Evolutionary conservation across 495 filamentous ascomycete species (phyloP).

Genomic region (Penicillium macrosclerotiorum): DNA sequence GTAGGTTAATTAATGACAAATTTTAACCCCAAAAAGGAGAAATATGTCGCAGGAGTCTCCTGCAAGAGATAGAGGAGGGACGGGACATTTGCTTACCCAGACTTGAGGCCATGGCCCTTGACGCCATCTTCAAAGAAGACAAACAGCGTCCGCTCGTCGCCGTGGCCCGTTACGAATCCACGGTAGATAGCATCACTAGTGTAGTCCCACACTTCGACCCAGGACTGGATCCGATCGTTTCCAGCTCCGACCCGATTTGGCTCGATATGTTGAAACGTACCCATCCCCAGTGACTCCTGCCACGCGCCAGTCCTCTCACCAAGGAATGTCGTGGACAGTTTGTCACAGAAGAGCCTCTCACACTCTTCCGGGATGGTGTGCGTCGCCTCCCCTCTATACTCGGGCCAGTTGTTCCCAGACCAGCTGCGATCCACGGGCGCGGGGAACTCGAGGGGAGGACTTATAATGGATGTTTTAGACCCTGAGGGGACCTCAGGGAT

Average conservation of each 20-base stretch:
- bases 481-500: constrained; percentile 93
- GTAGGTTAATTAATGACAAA: not conserved
- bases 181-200: constrained; percentile 76
- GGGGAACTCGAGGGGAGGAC: constrained; percentile 76
- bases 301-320: constrained; percentile 76
- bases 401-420: constrained; percentile 34
- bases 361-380: constrained; percentile 96
- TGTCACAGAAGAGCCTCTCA: constrained; percentile 99
- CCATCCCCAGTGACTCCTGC: constrained; percentile 76
- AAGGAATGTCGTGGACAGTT: constrained; percentile 86
- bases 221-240: constrained; percentile 46
- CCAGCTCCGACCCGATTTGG: constrained; percentile 22
- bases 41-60: no score
- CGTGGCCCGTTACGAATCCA: constrained; percentile 68
- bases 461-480: constrained; percentile 71
- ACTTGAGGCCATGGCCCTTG: constrained; percentile 74
- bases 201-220: constrained; percentile 89
- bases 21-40: no score
- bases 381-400: constrained; percentile 82
- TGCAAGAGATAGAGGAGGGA: no score
- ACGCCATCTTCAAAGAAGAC: constrained; percentile 78
- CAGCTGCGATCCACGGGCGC: constrained; percentile 58
- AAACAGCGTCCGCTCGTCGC: constrained; percentile 71
- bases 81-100: constrained; percentile 60
- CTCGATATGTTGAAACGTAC: constrained; percentile 49